phyloP scores from a whole-genome alignment of 306 rosid species.

The Glycine latifolia region DNA sequence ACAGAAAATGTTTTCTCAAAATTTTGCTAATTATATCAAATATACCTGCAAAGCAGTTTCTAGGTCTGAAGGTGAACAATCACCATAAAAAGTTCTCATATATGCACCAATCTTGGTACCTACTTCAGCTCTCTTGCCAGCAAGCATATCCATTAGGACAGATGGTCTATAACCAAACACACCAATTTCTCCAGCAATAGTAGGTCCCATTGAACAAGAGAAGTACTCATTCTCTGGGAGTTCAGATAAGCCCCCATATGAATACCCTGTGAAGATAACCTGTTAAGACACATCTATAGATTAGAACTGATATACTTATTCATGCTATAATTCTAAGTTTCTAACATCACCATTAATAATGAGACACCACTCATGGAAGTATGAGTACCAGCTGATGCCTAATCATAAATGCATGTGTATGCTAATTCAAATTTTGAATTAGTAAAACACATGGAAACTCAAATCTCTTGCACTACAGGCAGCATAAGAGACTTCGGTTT shows the following conservation, averaged over 20 bases:
- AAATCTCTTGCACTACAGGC: background rate
- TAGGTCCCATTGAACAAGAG: slow-evolving; percentile 97
- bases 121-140: slow-evolving; percentile 98
- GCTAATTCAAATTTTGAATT: slow-evolving; percentile 24
- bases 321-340: slow-evolving; percentile 40
- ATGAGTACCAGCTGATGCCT: slow-evolving; percentile 29
- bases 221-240: slow-evolving; percentile 82
- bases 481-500: background rate
- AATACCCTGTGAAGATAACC: slow-evolving; percentile 96
- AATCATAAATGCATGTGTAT: slow-evolving; percentile 26
- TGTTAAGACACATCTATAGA: slow-evolving; percentile 55
- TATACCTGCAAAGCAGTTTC: slow-evolving; percentile 98
- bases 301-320: slow-evolving; percentile 34
- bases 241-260: slow-evolving; percentile 96
- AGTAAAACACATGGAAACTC: slow-evolving; percentile 9
- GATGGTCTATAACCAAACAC: slow-evolving; percentile 96
- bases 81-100: slow-evolving; percentile 93
- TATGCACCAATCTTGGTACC: slow-evolving; percentile 94
- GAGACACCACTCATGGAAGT: slow-evolving; percentile 30
- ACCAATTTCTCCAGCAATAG: slow-evolving; percentile 97
- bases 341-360: slow-evolving; percentile 30
- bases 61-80: slow-evolving; percentile 95
- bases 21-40: slow-evolving; percentile 39
- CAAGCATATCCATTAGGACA: slow-evolving; percentile 92
- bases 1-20: too few relatives aligned